Evolutionary conservation across 2,329 filamentous ascomycete genomes (phyloP).

Genomic region (Hypoxylon rubiginosum): DNA sequence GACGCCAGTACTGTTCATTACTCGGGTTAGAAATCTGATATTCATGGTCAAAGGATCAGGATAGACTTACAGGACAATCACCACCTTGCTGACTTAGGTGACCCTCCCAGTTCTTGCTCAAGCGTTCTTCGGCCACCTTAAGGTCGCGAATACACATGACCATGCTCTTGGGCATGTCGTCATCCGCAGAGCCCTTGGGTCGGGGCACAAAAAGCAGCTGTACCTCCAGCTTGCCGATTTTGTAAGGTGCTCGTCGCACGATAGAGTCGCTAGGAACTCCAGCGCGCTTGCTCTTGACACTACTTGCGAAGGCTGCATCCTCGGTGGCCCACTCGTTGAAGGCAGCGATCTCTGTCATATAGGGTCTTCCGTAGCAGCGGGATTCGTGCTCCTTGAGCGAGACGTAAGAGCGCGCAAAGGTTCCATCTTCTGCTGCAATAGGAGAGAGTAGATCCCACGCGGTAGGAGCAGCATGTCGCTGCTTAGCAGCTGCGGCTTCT

Average conservation of each 20-base stretch:
- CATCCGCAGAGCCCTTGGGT: conserved; percentile 86
- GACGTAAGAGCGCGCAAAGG: conserved; percentile 93
- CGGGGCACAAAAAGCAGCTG: conserved; percentile 96
- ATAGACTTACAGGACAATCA: conserved; percentile 87
- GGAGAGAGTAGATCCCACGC: conserved; percentile 90
- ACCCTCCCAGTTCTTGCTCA: conserved; percentile 85
- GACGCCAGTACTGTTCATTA: conserved; percentile 85
- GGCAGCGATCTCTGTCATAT: conserved; percentile 89
- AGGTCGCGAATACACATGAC: conserved; percentile 95
- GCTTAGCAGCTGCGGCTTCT: conserved; percentile 74
- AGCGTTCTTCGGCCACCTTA: conserved; percentile 86
- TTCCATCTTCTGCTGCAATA: conserved; percentile 89
- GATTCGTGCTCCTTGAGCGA: conserved; percentile 93
- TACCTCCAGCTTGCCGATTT: conserved; percentile 92
- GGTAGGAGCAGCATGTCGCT: conserved; percentile 74
- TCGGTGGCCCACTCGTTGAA: conserved; percentile 99
- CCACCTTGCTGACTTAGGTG: conserved; percentile 96
- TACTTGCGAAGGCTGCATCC: conserved; percentile 81
- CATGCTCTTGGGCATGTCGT: conserved; percentile 99
- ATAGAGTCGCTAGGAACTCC: conserved; percentile 70
- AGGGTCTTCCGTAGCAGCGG: conserved; percentile 87
- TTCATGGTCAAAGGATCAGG: background rate
- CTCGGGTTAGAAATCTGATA: conserved; percentile 54
- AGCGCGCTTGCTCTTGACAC: conserved; percentile 90
- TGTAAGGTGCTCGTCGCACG: conserved; percentile 91